These are phyloP conservation scores for Moricandia moricandioides DNA, from an alignment of 345 rosid genomes.

Conservation along the genomic window DNA sequence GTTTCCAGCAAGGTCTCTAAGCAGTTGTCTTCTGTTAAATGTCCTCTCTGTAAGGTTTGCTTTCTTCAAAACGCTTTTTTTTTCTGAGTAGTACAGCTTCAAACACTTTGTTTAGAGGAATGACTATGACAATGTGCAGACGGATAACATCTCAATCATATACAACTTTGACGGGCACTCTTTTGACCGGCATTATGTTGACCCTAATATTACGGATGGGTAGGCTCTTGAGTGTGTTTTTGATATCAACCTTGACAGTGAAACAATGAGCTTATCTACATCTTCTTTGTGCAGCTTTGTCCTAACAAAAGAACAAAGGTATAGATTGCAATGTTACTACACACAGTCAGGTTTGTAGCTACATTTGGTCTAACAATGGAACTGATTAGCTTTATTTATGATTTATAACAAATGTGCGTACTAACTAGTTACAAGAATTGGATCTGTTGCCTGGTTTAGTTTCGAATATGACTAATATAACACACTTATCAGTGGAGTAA, in stretches of 20 bases:
- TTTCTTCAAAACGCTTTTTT: neutral
- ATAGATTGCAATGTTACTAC: conserved; percentile 69
- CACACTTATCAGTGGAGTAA: neutral
- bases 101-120: conserved; percentile 2
- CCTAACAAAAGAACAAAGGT: conserved; percentile 68
- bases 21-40: conserved; percentile 51
- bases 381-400: neutral
- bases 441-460: neutral
- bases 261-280: neutral
- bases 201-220: conserved; percentile 46
- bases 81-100: neutral
- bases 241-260: neutral
- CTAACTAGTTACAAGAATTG: neutral
- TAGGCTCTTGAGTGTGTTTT: conserved; percentile 14
- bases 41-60: conserved; percentile 92
- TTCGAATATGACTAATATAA: neutral
- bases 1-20: conserved; percentile 51
- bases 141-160: conserved; percentile 59
- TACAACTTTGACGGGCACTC: conserved; percentile 61
- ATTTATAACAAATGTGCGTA: neutral
- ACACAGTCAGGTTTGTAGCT: conserved; percentile 55
- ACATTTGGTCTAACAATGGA: neutral
- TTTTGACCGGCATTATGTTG: conserved; percentile 61
- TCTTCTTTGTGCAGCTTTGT: conserved; percentile 48
- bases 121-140: conserved; percentile 43